Conservation (phyloP, 768 basidiomycete genomes). For the Lepiota brunneoincarnata region DNA sequence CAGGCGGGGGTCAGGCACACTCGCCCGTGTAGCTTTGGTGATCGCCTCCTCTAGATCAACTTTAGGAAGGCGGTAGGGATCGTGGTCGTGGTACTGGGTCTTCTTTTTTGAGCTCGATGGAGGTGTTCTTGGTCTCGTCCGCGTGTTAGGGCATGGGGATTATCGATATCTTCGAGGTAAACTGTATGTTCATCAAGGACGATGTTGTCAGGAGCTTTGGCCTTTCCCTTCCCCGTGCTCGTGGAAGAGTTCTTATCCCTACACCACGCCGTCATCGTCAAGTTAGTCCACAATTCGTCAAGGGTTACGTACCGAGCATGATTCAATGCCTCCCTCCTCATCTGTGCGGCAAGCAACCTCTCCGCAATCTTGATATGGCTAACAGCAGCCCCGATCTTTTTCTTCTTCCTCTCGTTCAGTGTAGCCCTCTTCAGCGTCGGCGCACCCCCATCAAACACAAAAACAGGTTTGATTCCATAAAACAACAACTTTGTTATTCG, state of each 20-base stretch:
- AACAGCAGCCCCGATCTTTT: constrained; percentile 86
- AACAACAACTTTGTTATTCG: constrained; percentile 93
- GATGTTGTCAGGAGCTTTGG: constrained; percentile 29
- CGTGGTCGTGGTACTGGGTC: constrained; percentile 69
- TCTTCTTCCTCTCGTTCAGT: constrained; percentile 82
- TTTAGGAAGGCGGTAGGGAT: constrained; percentile 92
- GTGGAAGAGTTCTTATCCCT: constrained; percentile 18
- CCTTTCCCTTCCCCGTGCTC: constrained; percentile 41
- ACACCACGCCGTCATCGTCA: background rate
- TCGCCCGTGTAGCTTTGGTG: constrained; percentile 56
- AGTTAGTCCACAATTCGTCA: background rate
- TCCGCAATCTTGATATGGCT: constrained; percentile 89
- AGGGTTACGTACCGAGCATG: constrained; percentile 45
- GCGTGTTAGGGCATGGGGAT: constrained; percentile 52
- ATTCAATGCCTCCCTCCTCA: constrained; percentile 85
- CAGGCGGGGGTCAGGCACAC: constrained; percentile 81
- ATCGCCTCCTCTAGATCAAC: constrained; percentile 66
- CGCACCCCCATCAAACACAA: constrained; percentile 98
- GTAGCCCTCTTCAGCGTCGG: constrained; percentile 87
- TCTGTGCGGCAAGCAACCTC: constrained; percentile 86
- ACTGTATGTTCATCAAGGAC: constrained; percentile 70
- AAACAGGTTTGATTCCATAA: constrained; percentile 97
- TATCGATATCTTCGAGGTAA: constrained; percentile 85
- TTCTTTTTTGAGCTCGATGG: constrained; percentile 58
- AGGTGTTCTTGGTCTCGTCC: constrained; percentile 35